Base-by-base conservation (phyloP, 495 filamentous ascomycete species). In the Neurospora cerealis region DNA sequence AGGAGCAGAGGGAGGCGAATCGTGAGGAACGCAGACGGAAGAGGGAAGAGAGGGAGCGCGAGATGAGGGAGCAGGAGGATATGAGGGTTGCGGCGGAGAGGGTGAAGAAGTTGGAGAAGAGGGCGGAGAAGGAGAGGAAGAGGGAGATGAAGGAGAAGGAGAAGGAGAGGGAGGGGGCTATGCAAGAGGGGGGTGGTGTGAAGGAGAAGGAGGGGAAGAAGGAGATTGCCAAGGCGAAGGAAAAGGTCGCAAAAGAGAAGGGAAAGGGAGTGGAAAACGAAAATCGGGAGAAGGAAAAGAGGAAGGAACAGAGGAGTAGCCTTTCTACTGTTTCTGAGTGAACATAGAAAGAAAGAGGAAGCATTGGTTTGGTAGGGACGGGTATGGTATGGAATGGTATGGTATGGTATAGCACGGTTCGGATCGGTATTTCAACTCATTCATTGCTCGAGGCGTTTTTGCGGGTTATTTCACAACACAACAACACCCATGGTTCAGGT, bases 1-100 rank as follows among this genome's bases (percentile, higher is more conserved):
- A 62, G 40, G 73, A 72, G 70, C 32, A 74, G 41, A 66, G 69
- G 34, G 44, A 74, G 70, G 42, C 34, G 19, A 46, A 42, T 17
- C 36, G 70, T 1, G 70, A 72, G 69, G 39, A 39, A 39, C 6
- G 42, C 0, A 19, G 42, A 1, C 5, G 71, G 15, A 24, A 72
- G 17, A 72, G 34, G 3, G 71, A 72, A 21, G 42, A 71, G 70
- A 71, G 42, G 40, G 71, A 72, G 28, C 19, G 42, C 5, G 40
- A 72, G 60, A 73, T 70, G 40, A 38, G 38, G 38, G 69, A 66
- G 69, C 28, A 71, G 28, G 69, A 54, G 24, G 66, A 71, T 71
- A 17, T 71, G 0, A 28, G 15, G 39, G 48, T 7, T 36, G 41
- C 28, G 21, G 60, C 21, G 37, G 60, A 69, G 1, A 9, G 7